phyloP scores from a whole-genome alignment of 345 rosid species.

The Eutrema yunnanense region DNA sequence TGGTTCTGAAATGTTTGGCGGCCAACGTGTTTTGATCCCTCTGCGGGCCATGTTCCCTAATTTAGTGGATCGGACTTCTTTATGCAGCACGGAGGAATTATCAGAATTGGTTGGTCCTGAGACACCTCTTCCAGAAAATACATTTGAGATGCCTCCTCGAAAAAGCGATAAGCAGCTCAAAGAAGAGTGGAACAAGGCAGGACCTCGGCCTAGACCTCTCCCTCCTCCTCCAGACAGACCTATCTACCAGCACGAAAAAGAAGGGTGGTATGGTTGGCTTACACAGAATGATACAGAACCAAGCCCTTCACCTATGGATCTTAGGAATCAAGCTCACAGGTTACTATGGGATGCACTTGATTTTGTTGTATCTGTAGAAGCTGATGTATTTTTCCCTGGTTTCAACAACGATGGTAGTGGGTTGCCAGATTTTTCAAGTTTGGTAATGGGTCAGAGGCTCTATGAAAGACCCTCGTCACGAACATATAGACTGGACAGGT shows the following conservation, averaged over 20 bases:
- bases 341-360: slow-evolving; percentile 97
- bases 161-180: slow-evolving; percentile 64
- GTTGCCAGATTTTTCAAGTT: slow-evolving; percentile 89
- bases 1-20: slow-evolving; percentile 94
- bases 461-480: slow-evolving; percentile 82
- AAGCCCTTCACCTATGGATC: slow-evolving; percentile 64
- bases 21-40: slow-evolving; percentile 88
- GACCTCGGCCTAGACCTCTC: slow-evolving; percentile 97
- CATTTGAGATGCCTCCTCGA: slow-evolving; percentile 37
- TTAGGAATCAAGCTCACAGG: slow-evolving; percentile 83
- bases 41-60: slow-evolving; percentile 86
- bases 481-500: slow-evolving; percentile 95
- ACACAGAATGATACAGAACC: slow-evolving; percentile 77
- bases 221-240: slow-evolving; percentile 99
- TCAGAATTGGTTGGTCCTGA: slow-evolving; percentile 80
- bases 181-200: slow-evolving; percentile 89
- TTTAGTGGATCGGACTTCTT: slow-evolving; percentile 65
- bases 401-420: slow-evolving; percentile 79
- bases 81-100: slow-evolving; percentile 73
- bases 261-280: slow-evolving; percentile 99
- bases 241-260: slow-evolving; percentile 87
- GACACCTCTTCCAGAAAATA: slow-evolving; percentile 50
- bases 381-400: slow-evolving; percentile 92
- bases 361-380: slow-evolving; percentile 77
- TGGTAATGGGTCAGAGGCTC: slow-evolving; percentile 96